Conservation (phyloP, 225 moss, liverwort and hornwort species). For the Physcomitrium patens region DNA sequence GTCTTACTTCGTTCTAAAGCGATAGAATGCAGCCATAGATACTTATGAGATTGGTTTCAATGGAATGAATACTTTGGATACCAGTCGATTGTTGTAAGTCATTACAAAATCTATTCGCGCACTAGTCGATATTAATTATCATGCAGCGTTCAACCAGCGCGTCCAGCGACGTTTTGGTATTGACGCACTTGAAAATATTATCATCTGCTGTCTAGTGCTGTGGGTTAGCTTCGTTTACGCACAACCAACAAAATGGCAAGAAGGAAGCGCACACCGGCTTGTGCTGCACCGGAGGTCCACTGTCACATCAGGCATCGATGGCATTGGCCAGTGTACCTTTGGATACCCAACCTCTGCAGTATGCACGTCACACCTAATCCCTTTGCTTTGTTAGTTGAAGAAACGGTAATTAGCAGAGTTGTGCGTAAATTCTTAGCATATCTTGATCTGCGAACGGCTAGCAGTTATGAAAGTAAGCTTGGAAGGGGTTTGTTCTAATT, state of each 20-base stretch:
- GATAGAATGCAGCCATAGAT: slow-evolving; percentile 15
- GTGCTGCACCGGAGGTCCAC: not conserved
- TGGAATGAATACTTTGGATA: not conserved
- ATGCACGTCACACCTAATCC: slow-evolving; percentile 17
- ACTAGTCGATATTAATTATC: slow-evolving; percentile 1
- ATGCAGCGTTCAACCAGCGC: slow-evolving; percentile 4
- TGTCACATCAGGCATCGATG: not conserved
- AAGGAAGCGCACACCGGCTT: slow-evolving; percentile 10
- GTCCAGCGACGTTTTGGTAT: not conserved
- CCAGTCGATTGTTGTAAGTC: not conserved
- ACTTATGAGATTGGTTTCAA: slow-evolving; percentile 14
- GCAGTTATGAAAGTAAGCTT: not conserved
- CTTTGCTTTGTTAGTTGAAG: not conserved
- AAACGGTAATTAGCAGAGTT: not conserved
- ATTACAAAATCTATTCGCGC: slow-evolving; percentile 17
- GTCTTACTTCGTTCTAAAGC: not conserved
- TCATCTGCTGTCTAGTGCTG: slow-evolving; percentile 1
- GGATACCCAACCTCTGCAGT: slow-evolving; percentile 46
- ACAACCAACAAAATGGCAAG: slow-evolving; percentile 34
- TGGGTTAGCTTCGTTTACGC: slow-evolving; percentile 19
- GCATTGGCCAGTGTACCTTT: slow-evolving; percentile 36
- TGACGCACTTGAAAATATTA: slow-evolving; percentile 9
- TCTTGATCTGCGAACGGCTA: not conserved
- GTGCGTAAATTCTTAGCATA: not conserved
- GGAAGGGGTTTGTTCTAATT: slow-evolving; percentile 24